Conservation (phyloP, 768 basidiomycete genomes). For the Wakefieldia striispora region DNA sequence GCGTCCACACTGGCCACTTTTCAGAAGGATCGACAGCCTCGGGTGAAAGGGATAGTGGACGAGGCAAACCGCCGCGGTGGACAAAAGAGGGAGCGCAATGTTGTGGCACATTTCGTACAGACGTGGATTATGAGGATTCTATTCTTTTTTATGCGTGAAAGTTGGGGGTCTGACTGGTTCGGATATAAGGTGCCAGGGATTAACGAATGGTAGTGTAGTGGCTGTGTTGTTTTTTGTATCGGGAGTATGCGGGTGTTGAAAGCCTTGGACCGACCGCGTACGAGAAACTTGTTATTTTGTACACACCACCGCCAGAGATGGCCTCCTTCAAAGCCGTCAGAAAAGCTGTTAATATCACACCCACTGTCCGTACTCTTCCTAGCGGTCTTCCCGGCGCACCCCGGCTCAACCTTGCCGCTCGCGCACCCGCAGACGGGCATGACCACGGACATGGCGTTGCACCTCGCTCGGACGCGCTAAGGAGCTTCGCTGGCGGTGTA, state of each 20-base stretch:
- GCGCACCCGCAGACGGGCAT: slow-evolving; percentile 58
- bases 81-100: slow-evolving; percentile 20
- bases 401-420: slow-evolving; percentile 68
- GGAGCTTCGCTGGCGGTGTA: slow-evolving; percentile 59
- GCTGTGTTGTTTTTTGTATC: slow-evolving; percentile 39
- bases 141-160: slow-evolving; percentile 22
- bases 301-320: slow-evolving; percentile 36
- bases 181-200: slow-evolving; percentile 31
- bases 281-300: slow-evolving; percentile 1
- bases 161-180: slow-evolving; percentile 31
- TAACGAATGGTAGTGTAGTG: slow-evolving; percentile 23
- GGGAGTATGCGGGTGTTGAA: slow-evolving; percentile 33
- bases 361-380: slow-evolving; percentile 76
- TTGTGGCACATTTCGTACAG: slow-evolving; percentile 16
- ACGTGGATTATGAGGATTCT: slow-evolving; percentile 27
- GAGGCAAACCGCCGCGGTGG: slow-evolving; percentile 27
- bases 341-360: slow-evolving; percentile 79
- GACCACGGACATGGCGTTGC: slow-evolving; percentile 54
- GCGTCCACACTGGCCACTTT: slow-evolving; percentile 19
- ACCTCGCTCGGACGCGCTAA: slow-evolving; percentile 60
- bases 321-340: slow-evolving; percentile 70
- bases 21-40: slow-evolving; percentile 21
- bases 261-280: not conserved
- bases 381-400: slow-evolving; percentile 79
- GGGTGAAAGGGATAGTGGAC: slow-evolving; percentile 27